Evolutionary conservation across 495 filamentous ascomycete genomes (phyloP).

Genomic region (Cryomyces minteri): DNA sequence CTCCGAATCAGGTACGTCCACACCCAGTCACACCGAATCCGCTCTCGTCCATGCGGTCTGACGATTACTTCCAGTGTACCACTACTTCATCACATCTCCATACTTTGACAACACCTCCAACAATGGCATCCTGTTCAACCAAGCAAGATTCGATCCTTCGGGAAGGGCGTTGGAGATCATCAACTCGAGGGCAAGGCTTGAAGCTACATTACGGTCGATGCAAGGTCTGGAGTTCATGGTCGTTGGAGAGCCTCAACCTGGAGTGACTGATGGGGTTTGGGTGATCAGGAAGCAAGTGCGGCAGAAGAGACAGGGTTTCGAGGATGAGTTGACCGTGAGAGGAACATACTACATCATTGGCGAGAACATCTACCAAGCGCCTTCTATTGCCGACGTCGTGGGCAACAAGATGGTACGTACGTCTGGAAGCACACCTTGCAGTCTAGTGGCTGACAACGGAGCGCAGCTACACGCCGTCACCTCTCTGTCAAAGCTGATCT

Average conservation of each 20-base stretch:
- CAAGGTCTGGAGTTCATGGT: slow-evolving; percentile 37
- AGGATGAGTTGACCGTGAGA: slow-evolving; percentile 43
- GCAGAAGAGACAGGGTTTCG: slow-evolving; percentile 31
- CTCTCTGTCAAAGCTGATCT: slow-evolving; percentile 49
- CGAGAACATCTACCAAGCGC: slow-evolving; percentile 80
- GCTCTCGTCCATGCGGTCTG: neutral
- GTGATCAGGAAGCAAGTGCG: slow-evolving; percentile 81
- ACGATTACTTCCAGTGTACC: slow-evolving; percentile 35
- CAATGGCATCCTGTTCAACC: slow-evolving; percentile 58
- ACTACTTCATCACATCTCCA: slow-evolving; percentile 76
- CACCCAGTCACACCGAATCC: neutral
- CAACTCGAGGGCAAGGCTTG: slow-evolving; percentile 59
- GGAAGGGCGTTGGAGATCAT: slow-evolving; percentile 29
- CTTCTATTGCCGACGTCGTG: slow-evolving; percentile 58
- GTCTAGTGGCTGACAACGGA: neutral
- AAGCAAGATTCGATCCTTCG: slow-evolving; percentile 52
- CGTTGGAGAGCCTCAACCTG: slow-evolving; percentile 25
- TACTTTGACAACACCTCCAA: slow-evolving; percentile 87
- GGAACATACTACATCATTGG: slow-evolving; percentile 72
- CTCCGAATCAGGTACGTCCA: too few relatives aligned
- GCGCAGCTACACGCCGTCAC: slow-evolving; percentile 38
- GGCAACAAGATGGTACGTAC: slow-evolving; percentile 50
- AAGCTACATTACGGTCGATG: slow-evolving; percentile 56
- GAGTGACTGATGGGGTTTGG: slow-evolving; percentile 52
- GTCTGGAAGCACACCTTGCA: too few relatives aligned